Evolutionary conservation across 768 basidiomycete genomes (phyloP).

Genomic region (Kwoniella shandongensis): DNA sequence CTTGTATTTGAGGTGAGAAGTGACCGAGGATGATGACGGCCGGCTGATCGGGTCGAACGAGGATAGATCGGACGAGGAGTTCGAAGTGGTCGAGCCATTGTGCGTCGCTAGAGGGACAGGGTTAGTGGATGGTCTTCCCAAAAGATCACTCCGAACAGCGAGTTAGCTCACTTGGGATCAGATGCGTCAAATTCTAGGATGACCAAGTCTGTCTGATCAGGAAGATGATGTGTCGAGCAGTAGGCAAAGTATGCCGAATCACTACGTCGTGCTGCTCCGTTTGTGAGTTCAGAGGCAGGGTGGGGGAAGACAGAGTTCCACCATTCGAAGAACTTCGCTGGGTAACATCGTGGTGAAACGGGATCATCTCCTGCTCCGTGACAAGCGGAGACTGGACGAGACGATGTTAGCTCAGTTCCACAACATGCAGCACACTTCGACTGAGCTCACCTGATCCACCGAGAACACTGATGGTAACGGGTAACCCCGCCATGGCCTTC

Average conservation of each 20-base stretch:
- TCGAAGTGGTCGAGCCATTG: constrained; percentile 81
- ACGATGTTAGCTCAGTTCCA: not conserved
- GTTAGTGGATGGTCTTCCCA: not conserved
- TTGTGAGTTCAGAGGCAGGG: constrained; percentile 93
- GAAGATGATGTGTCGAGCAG: constrained; percentile 89
- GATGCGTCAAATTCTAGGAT: constrained; percentile 93
- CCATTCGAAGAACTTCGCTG: constrained; percentile 91
- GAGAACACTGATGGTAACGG: constrained; percentile 85
- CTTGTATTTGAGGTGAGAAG: constrained; percentile 82
- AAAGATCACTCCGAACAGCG: not conserved
- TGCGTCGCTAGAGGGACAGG: constrained; percentile 60
- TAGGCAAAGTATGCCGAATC: constrained; percentile 93
- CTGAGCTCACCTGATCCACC: constrained; percentile 75
- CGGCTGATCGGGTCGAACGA: constrained; percentile 83
- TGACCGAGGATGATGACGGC: constrained; percentile 94
- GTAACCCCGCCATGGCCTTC: constrained; percentile 76
- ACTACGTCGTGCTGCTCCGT: constrained; percentile 92
- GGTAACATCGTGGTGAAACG: constrained; percentile 80
- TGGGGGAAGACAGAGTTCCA: constrained; percentile 98
- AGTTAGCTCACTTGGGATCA: constrained; percentile 70
- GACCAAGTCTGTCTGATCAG: constrained; percentile 89
- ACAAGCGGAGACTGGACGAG: constrained; percentile 72
- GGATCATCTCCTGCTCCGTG: constrained; percentile 93
- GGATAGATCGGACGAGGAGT: constrained; percentile 84
- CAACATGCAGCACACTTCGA: constrained; percentile 5